Percentiles rank a stretch among this genome's conserved stretches.
phyloP scores from a whole-genome alignment of 164 flowering plant species.

The Umbilicus rupestris region DNA sequence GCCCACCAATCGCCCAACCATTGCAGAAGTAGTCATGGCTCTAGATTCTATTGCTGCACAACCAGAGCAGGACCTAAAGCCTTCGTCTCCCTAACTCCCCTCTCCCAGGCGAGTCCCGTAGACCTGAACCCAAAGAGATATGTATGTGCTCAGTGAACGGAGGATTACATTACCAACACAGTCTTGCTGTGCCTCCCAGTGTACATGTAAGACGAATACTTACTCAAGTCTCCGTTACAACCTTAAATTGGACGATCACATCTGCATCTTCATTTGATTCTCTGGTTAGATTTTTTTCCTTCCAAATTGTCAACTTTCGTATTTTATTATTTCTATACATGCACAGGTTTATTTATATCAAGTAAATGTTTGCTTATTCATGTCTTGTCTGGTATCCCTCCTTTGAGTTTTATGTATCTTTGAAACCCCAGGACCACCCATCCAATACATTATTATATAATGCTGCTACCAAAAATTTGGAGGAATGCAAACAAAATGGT shows the following conservation, averaged over 20 bases:
- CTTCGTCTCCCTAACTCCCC: not conserved
- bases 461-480: too few relatives aligned
- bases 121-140: not conserved
- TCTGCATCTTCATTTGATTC: not conserved
- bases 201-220: not conserved
- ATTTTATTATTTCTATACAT: too few relatives aligned
- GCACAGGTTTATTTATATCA: too few relatives aligned
- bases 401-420: too few relatives aligned
- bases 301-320: too few relatives aligned
- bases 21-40: conserved; percentile 43
- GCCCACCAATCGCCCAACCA: conserved; percentile 38
- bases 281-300: too few relatives aligned
- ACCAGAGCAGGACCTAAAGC: conserved; percentile 18
- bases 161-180: not conserved
- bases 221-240: not conserved
- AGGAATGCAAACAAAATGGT: too few relatives aligned
- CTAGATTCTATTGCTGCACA: conserved; percentile 28
- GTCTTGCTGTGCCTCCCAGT: not conserved
- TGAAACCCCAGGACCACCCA: too few relatives aligned
- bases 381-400: too few relatives aligned
- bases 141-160: not conserved
- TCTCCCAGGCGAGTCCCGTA: not conserved
- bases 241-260: not conserved
- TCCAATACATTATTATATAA: too few relatives aligned
- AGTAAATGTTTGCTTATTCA: too few relatives aligned